Conservation (phyloP, 441 rosid genomes). For the Bruguiera hainesii region DNA sequence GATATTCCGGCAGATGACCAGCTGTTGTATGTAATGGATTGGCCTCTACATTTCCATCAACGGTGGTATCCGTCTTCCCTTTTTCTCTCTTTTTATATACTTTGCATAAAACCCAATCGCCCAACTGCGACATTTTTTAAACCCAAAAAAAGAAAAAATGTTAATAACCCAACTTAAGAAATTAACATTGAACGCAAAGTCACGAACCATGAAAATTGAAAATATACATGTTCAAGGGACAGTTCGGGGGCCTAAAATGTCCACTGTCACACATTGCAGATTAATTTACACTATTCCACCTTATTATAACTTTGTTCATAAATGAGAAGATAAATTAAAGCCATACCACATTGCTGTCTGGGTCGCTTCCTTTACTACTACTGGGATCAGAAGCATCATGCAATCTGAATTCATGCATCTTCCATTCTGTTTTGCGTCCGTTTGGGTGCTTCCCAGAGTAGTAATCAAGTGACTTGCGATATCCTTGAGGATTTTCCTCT, state of each 20-base stretch:
- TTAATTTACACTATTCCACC: too few relatives aligned
- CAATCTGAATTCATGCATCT: conserved; percentile 9
- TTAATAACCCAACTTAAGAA: not conserved
- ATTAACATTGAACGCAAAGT: too few relatives aligned
- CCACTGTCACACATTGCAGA: too few relatives aligned
- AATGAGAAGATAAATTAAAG: too few relatives aligned
- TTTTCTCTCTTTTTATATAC: not conserved
- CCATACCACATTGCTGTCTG: too few relatives aligned
- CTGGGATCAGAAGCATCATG: too few relatives aligned
- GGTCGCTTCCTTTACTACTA: too few relatives aligned
- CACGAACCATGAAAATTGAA: not conserved
- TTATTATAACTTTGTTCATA: too few relatives aligned
- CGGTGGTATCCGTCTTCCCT: not conserved
- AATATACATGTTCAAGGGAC: too few relatives aligned
- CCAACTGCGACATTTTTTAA: not conserved
- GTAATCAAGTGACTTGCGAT: not conserved
- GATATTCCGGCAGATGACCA: not conserved
- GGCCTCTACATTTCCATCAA: not conserved
- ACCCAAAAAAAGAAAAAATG: not conserved
- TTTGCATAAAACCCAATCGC: not conserved
- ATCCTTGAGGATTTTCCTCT: not conserved
- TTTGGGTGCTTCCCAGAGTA: not conserved
- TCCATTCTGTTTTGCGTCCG: not conserved
- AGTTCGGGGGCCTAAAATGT: too few relatives aligned
- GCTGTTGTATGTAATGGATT: not conserved